Evolutionary conservation across 257 asterid genomes (phyloP).

Genomic region (Petunia secreta): DNA sequence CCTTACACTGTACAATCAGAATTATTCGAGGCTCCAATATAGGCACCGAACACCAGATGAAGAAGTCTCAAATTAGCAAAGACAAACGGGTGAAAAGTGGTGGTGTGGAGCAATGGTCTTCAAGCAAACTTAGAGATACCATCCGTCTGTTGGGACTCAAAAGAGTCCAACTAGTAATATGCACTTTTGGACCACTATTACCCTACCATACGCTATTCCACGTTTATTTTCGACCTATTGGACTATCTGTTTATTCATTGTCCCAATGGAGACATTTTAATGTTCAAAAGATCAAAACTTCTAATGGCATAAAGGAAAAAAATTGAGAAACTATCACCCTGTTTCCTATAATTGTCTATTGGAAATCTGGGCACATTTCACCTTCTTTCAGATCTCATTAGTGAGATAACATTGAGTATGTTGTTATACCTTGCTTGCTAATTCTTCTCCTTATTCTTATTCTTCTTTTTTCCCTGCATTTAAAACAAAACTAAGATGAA

Average conservation of each 20-base stretch:
- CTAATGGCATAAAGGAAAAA: too few species aligned
- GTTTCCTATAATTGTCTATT: too few species aligned
- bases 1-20: too few species aligned
- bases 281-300: background rate
- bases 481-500: background rate
- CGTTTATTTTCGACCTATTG: background rate
- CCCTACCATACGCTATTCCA: background rate
- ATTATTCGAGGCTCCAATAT: too few species aligned
- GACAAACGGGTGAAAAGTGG: background rate
- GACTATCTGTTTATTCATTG: background rate
- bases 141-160: conserved; percentile 2
- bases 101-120: background rate
- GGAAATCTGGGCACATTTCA: too few species aligned
- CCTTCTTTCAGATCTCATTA: too few species aligned
- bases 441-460: too few species aligned
- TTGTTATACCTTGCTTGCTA: too few species aligned
- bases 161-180: background rate
- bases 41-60: too few species aligned
- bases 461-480: too few species aligned
- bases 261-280: background rate
- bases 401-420: too few species aligned
- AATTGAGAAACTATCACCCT: too few species aligned
- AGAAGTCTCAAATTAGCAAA: background rate
- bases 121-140: background rate
- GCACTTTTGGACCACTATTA: background rate